Base-by-base conservation (phyloP, 2,329 filamentous ascomycete genomes). In the Chlorencoelia australis region DNA sequence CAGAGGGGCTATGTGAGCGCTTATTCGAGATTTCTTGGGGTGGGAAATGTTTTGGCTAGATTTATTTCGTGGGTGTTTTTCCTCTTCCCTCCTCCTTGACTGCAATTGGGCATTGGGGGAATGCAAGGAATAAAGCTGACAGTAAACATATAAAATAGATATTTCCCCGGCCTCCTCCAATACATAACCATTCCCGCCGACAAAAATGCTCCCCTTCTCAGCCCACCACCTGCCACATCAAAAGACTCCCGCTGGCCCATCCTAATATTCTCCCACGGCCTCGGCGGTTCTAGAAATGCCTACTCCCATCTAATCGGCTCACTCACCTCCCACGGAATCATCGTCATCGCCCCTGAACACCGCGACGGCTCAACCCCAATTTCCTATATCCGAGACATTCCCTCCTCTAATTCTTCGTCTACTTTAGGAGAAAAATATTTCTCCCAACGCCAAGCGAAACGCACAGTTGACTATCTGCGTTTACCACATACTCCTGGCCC, bases 261-360 rank as follows among this genome's bases (percentile, higher is more conserved):
- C 1, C 77, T 86, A 64, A 67, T 94, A 44, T 93, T 94, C 60
- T 91, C 84, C 2, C 86, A 94, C 54, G 86, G 86, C 1, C 67
- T 94, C 1, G 86, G 82, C 24, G 86, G 86, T 24, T 79, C 75
- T 41, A 72, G 83, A 46, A 91, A 91, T 51, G 76, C 83, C 8
- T 94, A 94, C 62, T 89, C 83, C n/a, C 80, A 88, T 52, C 63
- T 93, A 16, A 79, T 73, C 13, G 82, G 82, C 11, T 84, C 82
- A 0, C 62, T 94, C 18, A 82, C 86, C 4, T 86, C 82, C 14
- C 79, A 91, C 51, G 86, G 86, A 26, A 68, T 88, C 15, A 75
- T 91, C 6, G 84, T 93, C 2, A 64, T 89, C 35, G 86, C 83
- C 39, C 76, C 83, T 0, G 86, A 93, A 51, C 86, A 93, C 54